phyloP scores from a whole-genome alignment of 345 rosid genomes.

The Linum trigynum region DNA sequence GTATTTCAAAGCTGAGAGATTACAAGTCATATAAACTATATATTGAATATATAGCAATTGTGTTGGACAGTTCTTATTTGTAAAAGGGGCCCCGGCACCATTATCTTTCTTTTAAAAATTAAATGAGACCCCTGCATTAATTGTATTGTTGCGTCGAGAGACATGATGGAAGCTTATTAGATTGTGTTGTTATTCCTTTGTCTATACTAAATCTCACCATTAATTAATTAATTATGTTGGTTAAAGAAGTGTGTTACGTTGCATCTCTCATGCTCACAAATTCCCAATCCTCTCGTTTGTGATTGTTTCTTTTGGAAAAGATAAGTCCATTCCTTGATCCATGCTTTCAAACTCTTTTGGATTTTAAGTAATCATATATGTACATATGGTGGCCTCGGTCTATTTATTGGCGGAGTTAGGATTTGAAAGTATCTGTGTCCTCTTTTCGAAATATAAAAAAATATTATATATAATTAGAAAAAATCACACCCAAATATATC shows the following conservation, averaged over 20 bases:
- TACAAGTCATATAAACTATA: no score
- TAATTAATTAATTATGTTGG: neutral
- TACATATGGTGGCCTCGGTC: no score
- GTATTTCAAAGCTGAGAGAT: no score
- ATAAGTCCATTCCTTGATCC: constrained; percentile 22
- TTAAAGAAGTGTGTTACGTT: constrained; percentile 28
- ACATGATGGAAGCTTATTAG: constrained; percentile 45
- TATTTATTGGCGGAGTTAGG: no score
- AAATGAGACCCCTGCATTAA: constrained; percentile 21
- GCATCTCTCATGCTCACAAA: constrained; percentile 40
- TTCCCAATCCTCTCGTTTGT: constrained; percentile 26
- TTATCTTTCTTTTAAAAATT: no score
- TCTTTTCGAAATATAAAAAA: no score
- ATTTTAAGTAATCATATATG: no score
- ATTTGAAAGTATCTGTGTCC: no score
- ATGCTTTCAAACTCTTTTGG: constrained; percentile 9
- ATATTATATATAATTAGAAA: no score
- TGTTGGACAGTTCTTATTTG: constrained; percentile 62
- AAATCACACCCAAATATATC: no score
- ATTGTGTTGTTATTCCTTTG: constrained; percentile 41
- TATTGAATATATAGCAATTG: no score
- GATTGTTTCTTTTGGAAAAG: neutral
- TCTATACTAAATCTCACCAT: constrained; percentile 16
- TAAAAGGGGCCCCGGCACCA: no score
- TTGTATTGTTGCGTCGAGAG: constrained; percentile 31